Base-by-base conservation (phyloP, 2,329 filamentous ascomycete species). In the Sporothrix mexicana region DNA sequence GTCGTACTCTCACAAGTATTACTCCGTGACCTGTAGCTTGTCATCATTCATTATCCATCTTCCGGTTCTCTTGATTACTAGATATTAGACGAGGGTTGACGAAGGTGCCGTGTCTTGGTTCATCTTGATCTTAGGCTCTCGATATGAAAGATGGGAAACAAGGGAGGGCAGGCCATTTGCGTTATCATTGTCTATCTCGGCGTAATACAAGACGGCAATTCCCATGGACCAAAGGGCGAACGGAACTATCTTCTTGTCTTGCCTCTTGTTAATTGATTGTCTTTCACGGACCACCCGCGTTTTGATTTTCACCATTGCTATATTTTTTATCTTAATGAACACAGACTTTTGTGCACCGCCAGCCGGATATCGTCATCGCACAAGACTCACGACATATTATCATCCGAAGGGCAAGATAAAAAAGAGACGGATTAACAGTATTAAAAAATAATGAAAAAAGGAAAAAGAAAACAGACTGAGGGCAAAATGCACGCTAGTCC, bases 201-300 rank as follows among this genome's bases (percentile, higher is more conserved):
- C 64, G 64, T 36, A 51, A 51, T 67, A 51, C 64, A 67, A 67
- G 17, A 69, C 25, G 66, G 47, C 47, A 47, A 47, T 43, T 43
- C 25, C 8, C 51, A 57, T 25, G 30, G n/a, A 25, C 30, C 30
- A 57, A 69, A 53, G 25, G 66, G 25, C 47, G 45, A 2, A 49
- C 45, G 53, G 13, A 8, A 17, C 9, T 41, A 15, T 20, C 25
- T 55, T 53, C 2, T 51, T 36, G 45, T 30, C 17, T 10, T 49
- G 10, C n/a, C 49, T 68, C 45, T 57, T 57, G 59, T 45, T 41
- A 17, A 13, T 41, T 23, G 47, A 43, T 57, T 55, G 30, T 25
- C 20, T 57, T 57, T 41, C 66, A 51, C 64, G 45, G 64, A 15
- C 64, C 25, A 47, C 45, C 17, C 23, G 20, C 64, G 45, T 68